phyloP scores from a whole-genome alignment of 179 eudicot genomes.

The Spergularia azorica region DNA sequence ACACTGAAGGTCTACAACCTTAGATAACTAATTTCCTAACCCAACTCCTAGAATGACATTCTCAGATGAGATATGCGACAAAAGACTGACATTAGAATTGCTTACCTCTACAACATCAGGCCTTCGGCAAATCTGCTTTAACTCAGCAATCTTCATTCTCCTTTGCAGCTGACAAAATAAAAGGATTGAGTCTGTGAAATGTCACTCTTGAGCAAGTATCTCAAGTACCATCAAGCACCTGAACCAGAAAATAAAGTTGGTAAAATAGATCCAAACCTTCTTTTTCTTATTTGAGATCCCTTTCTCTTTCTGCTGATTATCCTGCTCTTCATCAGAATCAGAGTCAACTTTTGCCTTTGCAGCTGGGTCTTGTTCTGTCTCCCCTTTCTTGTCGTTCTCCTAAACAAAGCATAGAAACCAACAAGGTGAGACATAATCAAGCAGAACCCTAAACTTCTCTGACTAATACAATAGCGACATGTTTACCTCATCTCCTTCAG shows the following conservation, averaged over 20 bases:
- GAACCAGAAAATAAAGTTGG: neutral
- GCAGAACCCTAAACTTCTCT: neutral
- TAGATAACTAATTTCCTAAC: too few species aligned
- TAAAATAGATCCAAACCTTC: slow-evolving; percentile 49
- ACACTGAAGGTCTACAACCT: too few species aligned
- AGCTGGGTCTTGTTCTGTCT: slow-evolving; percentile 48
- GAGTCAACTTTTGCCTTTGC: slow-evolving; percentile 75
- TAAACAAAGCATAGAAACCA: slow-evolving; percentile 25
- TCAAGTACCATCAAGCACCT: neutral
- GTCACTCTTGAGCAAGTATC: neutral
- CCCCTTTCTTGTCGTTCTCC: slow-evolving; percentile 78
- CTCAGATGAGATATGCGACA: too few species aligned
- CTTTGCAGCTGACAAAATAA: slow-evolving; percentile 69
- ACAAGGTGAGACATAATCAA: neutral
- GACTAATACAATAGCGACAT: neutral
- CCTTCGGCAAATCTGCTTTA: slow-evolving; percentile 76
- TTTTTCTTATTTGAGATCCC: slow-evolving; percentile 88
- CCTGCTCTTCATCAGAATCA: slow-evolving; percentile 90
- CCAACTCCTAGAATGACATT: too few species aligned
- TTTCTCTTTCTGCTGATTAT: slow-evolving; percentile 69
- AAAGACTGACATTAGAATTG: neutral
- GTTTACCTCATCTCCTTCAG: slow-evolving; percentile 57
- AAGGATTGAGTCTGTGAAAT: neutral
- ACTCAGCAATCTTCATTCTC: slow-evolving; percentile 93
- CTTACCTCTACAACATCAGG: slow-evolving; percentile 98